A percentile compares a stretch with the other conserved stretches of the same genome.
Conservation (phyloP, 2,329 filamentous ascomycete genomes). For the Botrytis deweyae region DNA sequence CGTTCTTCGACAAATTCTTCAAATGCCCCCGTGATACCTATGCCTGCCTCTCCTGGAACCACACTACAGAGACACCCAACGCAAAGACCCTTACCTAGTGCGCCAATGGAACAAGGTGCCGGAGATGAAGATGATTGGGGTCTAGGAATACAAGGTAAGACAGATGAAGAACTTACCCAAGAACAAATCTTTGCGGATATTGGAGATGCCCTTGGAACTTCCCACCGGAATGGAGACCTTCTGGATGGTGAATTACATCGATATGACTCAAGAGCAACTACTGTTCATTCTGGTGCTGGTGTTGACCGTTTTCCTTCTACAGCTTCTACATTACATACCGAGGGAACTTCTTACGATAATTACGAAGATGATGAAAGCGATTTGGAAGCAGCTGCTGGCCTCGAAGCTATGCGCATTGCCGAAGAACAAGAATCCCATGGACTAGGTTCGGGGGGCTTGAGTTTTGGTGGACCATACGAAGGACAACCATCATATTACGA, state of each 20-base stretch:
- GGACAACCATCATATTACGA: conserved; percentile 43
- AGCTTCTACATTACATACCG: conserved; percentile 46
- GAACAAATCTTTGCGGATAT: conserved; percentile 41
- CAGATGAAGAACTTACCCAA: conserved; percentile 36
- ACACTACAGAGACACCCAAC: conserved; percentile 40
- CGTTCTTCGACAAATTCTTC: conserved; percentile 32
- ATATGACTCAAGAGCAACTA: conserved; percentile 53
- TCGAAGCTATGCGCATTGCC: conserved; percentile 80
- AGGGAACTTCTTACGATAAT: conserved; percentile 42
- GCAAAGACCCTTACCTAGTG: conserved; percentile 38
- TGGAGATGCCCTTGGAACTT: conserved; percentile 37
- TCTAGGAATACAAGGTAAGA: conserved; percentile 27
- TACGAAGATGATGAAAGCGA: conserved; percentile 77
- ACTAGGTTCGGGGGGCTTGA: conserved; percentile 54
- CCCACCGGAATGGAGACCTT: conserved; percentile 46
- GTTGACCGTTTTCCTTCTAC: conserved; percentile 53
- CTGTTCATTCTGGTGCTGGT: conserved; percentile 42
- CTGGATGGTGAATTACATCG: conserved; percentile 51
- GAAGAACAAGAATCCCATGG: conserved; percentile 73
- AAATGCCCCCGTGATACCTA: conserved; percentile 21
- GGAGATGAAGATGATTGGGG: conserved; percentile 36
- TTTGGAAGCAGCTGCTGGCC: conserved; percentile 78
- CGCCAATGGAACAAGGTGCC: conserved; percentile 33
- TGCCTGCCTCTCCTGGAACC: conserved; percentile 25
- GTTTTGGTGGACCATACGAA: conserved; percentile 44